Evolutionary conservation across 2,329 filamentous ascomycete genomes (phyloP).

Genomic region (Colletotrichum costaricense): DNA sequence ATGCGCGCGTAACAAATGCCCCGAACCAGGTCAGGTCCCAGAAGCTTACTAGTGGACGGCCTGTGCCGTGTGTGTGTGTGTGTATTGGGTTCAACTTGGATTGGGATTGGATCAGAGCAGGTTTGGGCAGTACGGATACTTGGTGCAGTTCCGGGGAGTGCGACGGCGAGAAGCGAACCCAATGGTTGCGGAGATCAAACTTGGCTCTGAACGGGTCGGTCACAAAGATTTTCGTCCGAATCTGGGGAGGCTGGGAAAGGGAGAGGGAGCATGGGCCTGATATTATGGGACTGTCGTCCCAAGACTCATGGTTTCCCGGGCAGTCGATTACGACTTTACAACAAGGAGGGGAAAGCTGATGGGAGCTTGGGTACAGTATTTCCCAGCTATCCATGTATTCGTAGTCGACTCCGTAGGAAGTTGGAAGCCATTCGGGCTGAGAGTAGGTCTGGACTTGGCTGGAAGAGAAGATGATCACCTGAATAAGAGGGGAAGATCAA

Average conservation of each 20-base stretch:
- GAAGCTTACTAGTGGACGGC: conserved; percentile 15
- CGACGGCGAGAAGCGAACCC: not conserved
- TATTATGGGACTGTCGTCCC: not conserved
- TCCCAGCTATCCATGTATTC: no score
- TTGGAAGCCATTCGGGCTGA: not conserved
- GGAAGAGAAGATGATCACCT: not conserved
- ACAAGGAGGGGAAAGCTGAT: not conserved
- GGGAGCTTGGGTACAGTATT: not conserved
- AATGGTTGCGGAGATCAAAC: conserved; percentile 14
- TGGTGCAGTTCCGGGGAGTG: not conserved
- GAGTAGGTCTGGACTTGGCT: not conserved
- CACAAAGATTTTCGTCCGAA: conserved; percentile 12
- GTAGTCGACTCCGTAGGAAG: no score
- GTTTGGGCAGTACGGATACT: not conserved
- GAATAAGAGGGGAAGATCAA: not conserved
- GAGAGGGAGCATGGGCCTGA: conserved; percentile 12
- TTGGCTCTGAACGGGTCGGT: conserved; percentile 2
- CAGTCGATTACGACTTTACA: not conserved
- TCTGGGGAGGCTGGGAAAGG: conserved; percentile 9
- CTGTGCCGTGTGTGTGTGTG: conserved; percentile 18
- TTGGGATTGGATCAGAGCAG: not conserved
- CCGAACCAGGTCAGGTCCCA: not conserved
- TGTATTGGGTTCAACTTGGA: conserved; percentile 5
- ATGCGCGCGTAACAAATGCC: not conserved
- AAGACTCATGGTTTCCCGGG: not conserved